A percentile compares a stretch with the other conserved stretches of the same genome.
phyloP scores from a whole-genome alignment of 2,329 filamentous ascomycete genomes.

The Ascochyta fabae region DNA sequence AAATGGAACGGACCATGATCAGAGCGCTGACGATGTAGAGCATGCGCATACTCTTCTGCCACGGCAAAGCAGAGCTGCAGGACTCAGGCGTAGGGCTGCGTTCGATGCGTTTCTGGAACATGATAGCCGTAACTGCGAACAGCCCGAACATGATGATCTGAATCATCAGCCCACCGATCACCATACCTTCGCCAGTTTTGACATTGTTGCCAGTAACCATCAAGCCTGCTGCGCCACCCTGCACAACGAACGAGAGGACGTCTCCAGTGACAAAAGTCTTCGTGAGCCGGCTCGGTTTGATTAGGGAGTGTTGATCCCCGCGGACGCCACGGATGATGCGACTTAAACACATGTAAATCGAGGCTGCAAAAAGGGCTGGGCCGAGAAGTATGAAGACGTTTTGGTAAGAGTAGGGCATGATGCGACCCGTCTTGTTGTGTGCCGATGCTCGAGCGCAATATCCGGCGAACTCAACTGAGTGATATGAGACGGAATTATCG shows the following conservation, averaged over 20 bases:
- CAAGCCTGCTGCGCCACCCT: slow-evolving; percentile 50
- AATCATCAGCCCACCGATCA: slow-evolving; percentile 54
- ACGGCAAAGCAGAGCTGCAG: slow-evolving; percentile 12
- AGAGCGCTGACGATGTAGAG: slow-evolving; percentile 57
- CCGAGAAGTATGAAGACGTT: slow-evolving; percentile 52
- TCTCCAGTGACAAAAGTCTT: slow-evolving; percentile 54
- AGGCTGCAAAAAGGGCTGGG: slow-evolving; percentile 54
- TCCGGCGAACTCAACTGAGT: slow-evolving; percentile 57
- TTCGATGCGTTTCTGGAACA: slow-evolving; percentile 16
- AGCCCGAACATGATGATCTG: slow-evolving; percentile 57
- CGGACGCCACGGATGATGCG: slow-evolving; percentile 49
- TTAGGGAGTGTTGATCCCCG: slow-evolving; percentile 46
- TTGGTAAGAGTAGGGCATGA: slow-evolving; percentile 51
- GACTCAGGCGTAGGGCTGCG: slow-evolving; percentile 18
- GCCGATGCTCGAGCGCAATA: slow-evolving; percentile 55
- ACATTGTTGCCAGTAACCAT: slow-evolving; percentile 32
- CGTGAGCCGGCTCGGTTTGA: slow-evolving; percentile 48
- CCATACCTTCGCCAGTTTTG: slow-evolving; percentile 44
- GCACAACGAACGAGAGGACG: slow-evolving; percentile 53
- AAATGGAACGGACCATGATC: slow-evolving; percentile 58
- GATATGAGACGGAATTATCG: neutral
- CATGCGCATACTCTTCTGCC: slow-evolving; percentile 39
- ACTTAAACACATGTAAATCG: slow-evolving; percentile 56
- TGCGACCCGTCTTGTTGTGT: slow-evolving; percentile 44
- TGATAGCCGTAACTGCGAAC: slow-evolving; percentile 45